Evolutionary conservation across 768 basidiomycete genomes (phyloP), one percentile per base, ranked within the genome.

Genomic region (Lepiota venenata): DNA sequence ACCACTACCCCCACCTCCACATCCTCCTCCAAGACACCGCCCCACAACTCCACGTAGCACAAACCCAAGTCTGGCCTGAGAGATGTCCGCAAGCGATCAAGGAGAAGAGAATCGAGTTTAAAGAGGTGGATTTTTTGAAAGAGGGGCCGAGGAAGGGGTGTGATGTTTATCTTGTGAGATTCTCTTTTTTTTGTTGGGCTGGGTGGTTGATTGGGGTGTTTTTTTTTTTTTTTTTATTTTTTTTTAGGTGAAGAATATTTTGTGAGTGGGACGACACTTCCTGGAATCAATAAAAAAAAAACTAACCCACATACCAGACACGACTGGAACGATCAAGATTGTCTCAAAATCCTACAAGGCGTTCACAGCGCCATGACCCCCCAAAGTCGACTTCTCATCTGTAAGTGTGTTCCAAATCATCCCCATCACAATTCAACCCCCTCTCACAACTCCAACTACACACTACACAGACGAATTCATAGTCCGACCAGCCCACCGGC

Each of bases 111-210:
- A 63, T 75, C n/a, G 56, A 64, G 18, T 72, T 76, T 53, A 55
- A 61, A 15, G 41, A 64, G 0, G 59, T 74, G 14, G 69, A 76
- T 53, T 76, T 78, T 54, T 69, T 76, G 32, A 59, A 62, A 12
- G 65, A 70, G n/a, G 41, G 66, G 7, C 73, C 74, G 2, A 64
- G 67, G 7, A 55, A 56, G 21, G 65, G 60, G 25, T 69, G 67
- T 41, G 70, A 74, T 51, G 59, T 74, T 14, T 76, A 77, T 56
- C 74, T 72, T 59, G 74, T 76, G 50, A 48, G 66, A 11, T 50
- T 6, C 5, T n/a, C n/a, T n/a, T n/a, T n/a, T n/a, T n/a, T n/a
- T n/a, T n/a, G n/a, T n/a, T n/a, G n/a, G n/a, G n/a, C n/a, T n/a
- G n/a, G n/a, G n/a, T n/a, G n/a, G n/a, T n/a, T n/a, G n/a, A n/a